Evolutionary conservation across 345 rosid genomes (phyloP).

Genomic region (Bretschneidera sinensis): DNA sequence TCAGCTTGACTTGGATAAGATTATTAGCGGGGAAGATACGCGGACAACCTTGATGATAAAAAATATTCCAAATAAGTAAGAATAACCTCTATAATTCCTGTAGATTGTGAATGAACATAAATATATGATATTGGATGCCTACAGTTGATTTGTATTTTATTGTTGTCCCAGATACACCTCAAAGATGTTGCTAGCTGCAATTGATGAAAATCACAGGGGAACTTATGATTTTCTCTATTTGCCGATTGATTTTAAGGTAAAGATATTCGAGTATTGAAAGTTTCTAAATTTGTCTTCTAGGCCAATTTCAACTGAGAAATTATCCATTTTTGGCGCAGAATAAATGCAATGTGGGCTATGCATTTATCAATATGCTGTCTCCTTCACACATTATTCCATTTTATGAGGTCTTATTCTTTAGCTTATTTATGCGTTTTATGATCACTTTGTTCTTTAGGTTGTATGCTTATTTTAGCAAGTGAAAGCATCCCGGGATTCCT

Average conservation of each 20-base stretch:
- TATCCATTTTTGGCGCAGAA: constrained; percentile 45
- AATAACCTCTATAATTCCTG: constrained; percentile 2
- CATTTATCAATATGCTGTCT: constrained; percentile 73
- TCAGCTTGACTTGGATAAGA: constrained; percentile 85
- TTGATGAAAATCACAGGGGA: constrained; percentile 60
- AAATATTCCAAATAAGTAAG: constrained; percentile 65
- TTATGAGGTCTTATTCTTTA: constrained; percentile 45
- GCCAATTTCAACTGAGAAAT: constrained; percentile 12
- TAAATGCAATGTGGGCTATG: constrained; percentile 83
- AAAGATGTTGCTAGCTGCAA: constrained; percentile 72
- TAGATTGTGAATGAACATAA: not conserved
- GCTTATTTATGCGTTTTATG: not conserved
- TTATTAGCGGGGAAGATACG: constrained; percentile 54
- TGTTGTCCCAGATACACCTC: constrained; percentile 50
- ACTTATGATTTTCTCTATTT: constrained; percentile 70
- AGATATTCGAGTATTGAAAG: constrained; percentile 2
- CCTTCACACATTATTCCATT: constrained; percentile 61
- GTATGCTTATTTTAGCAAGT: constrained; percentile 2
- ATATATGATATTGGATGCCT: not conserved
- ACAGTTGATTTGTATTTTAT: constrained; percentile 9
- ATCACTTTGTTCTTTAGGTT: constrained; percentile 1
- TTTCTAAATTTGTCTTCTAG: not conserved
- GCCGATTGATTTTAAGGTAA: constrained; percentile 81
- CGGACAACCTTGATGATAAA: constrained; percentile 62
- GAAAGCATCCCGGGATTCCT: not conserved